Evolutionary conservation across 2,329 filamentous ascomycete species (phyloP), one percentile per base, ranked within the genome.

Genomic region (Monosporascus sp.): DNA sequence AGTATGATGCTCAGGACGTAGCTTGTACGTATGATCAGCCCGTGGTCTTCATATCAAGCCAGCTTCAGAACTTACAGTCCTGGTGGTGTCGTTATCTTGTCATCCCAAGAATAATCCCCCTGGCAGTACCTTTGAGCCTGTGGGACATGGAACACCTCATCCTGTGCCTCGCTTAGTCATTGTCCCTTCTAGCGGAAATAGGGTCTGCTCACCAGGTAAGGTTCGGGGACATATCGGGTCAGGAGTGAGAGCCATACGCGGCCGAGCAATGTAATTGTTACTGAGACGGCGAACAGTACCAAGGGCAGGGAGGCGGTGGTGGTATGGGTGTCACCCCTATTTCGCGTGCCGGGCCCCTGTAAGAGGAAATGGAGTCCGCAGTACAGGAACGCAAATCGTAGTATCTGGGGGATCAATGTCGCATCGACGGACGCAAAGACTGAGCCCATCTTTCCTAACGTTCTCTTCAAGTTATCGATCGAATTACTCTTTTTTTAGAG

Each of bases 61-160:
- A 61, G 48, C 41, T 64, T 52, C 7, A 60, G 52, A 27, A 70
- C 77, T 68, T 77, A 91, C 75, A 99, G 75, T 36, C 92, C 94
- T 0, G 94, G 93, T 0, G 94, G 94, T 1, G 94, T 99, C 0
- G 94, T 99, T 66, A 99, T 94, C 69, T 97, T 99, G 55, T 93
- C 87, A 71, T 99, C 92, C 94, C 94, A 99, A 52, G 90, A 79
- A 14, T 71, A 68, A 74, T 87, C 80, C 11, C 87, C 86, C 41
- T 81, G 69, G 69, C 92, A 97, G 70, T 96, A 99, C 31, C 82
- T 84, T 64, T 96, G 90, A 0, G 91, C 91, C 72, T 99, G 94
- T 0, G 91, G 90, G 22, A 97, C 86, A 69, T 99, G 90, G 58
- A 94, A 95, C 31, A 91, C 76, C 67, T 95, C 90, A 68, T 95